Conservation (phyloP, 495 filamentous ascomycete genomes). For the Xylaria longipes region DNA sequence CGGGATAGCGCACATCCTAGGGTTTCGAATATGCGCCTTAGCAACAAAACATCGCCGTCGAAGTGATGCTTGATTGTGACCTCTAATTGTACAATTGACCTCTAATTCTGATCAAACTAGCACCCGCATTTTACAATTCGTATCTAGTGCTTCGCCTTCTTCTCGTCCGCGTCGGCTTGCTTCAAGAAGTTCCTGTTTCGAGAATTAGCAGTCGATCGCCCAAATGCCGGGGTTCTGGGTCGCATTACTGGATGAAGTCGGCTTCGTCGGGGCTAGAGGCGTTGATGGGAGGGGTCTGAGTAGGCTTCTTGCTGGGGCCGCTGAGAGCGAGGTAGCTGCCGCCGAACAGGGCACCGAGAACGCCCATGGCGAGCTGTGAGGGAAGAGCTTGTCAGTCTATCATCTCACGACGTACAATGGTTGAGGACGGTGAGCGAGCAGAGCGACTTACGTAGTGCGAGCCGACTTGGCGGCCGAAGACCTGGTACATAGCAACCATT, state of each 20-base stretch:
- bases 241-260: conserved; percentile 91
- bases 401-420: background rate
- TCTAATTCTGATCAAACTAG: conserved; percentile 28
- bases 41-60: conserved; percentile 4
- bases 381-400: conserved; percentile 35
- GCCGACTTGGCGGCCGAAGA: conserved; percentile 89
- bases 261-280: conserved; percentile 91
- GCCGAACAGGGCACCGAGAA: conserved; percentile 71
- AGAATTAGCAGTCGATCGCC: conserved; percentile 38
- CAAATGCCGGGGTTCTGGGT: conserved; percentile 24
- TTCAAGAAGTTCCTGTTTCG: conserved; percentile 76
- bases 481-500: conserved; percentile 86
- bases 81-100: conserved; percentile 43
- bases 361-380: conserved; percentile 82
- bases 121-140: conserved; percentile 14
- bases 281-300: conserved; percentile 78
- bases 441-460: conserved; percentile 83
- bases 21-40: conserved; percentile 40
- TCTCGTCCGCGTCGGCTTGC: conserved; percentile 70
- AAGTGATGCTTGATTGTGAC: conserved; percentile 29
- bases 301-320: conserved; percentile 68
- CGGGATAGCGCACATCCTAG: conserved; percentile 39
- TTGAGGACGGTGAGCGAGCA: background rate
- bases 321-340: conserved; percentile 59
- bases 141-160: conserved; percentile 67